A percentile compares a stretch with the other conserved stretches of the same genome.
Evolutionary conservation across 2,329 filamentous ascomycete genomes (phyloP).

Genomic region (Rachicladosporium sp.): DNA sequence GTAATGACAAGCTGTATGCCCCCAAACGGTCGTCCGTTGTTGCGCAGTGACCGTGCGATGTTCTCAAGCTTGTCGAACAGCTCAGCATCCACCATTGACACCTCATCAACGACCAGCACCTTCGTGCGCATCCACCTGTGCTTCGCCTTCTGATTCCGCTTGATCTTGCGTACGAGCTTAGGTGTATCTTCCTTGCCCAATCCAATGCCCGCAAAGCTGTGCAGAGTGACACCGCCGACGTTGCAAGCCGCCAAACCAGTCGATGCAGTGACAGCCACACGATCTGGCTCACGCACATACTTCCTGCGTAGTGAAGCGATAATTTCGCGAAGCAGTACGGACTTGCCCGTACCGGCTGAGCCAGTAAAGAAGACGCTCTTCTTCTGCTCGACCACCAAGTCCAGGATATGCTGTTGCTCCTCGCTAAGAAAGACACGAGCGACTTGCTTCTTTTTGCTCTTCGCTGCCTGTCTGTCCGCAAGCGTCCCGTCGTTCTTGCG

Average conservation of each 20-base stretch:
- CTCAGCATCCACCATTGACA: conserved; percentile 97
- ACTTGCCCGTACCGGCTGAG: conserved; percentile 89
- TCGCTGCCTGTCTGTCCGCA: conserved; percentile 37
- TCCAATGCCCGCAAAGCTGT: conserved; percentile 92
- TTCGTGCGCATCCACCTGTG: conserved; percentile 82
- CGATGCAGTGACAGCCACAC: conserved; percentile 85
- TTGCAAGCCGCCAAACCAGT: conserved; percentile 95
- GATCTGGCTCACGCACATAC: conserved; percentile 62
- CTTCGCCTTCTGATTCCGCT: conserved; percentile 75
- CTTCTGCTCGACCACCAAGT: conserved; percentile 64
- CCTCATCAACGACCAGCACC: conserved; percentile 80
- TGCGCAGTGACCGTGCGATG: conserved; percentile 72
- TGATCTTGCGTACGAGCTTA: conserved; percentile 79
- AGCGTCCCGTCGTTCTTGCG: conserved; percentile 30
- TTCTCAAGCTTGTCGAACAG: conserved; percentile 92
- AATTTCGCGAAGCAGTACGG: conserved; percentile 84
- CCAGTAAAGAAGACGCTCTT: conserved; percentile 97
- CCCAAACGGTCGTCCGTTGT: conserved; percentile 85
- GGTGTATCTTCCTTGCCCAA: conserved; percentile 79
- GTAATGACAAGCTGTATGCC: conserved; percentile 94
- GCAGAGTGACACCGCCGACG: conserved; percentile 86
- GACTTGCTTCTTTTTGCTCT: conserved; percentile 33
- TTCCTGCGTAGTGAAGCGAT: conserved; percentile 71
- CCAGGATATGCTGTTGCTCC: conserved; percentile 74
- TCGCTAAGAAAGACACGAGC: conserved; percentile 61